Percentiles rank a stretch among this genome's conserved stretches.
Conservation (phyloP, 441 rosid species). For the Mallotus repandus region DNA sequence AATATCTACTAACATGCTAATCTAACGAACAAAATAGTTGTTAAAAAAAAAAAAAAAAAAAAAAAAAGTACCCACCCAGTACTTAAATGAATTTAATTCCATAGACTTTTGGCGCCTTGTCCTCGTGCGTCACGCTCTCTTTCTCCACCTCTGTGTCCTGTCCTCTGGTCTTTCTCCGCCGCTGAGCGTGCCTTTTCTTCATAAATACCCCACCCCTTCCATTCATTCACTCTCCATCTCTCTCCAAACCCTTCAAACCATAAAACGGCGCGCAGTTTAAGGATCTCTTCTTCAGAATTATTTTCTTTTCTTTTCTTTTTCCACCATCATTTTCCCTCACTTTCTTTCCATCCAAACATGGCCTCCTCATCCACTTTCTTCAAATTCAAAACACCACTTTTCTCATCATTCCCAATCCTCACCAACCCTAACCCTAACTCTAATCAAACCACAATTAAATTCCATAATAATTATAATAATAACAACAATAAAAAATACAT, state of each 20-base stretch:
- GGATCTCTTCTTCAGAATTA: slow-evolving; percentile 15
- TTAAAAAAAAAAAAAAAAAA: too few relatives aligned
- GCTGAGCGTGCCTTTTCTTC: too few relatives aligned
- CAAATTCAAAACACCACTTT: not conserved
- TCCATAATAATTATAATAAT: not conserved
- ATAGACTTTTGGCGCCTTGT: too few relatives aligned
- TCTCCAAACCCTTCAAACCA: not conserved
- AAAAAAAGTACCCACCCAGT: too few relatives aligned
- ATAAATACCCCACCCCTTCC: not conserved
- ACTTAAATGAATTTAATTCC: too few relatives aligned
- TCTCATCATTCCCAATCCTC: slow-evolving; percentile 6
- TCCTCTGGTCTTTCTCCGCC: too few relatives aligned
- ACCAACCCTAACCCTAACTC: slow-evolving; percentile 1
- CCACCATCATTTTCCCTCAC: not conserved
- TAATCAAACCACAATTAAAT: not conserved
- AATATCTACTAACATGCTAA: too few relatives aligned
- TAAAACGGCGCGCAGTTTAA: slow-evolving; percentile 20
- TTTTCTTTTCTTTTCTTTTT: not conserved
- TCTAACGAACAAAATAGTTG: too few relatives aligned
- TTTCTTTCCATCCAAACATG: slow-evolving; percentile 44
- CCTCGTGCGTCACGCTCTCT: too few relatives aligned
- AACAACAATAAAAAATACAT: not conserved
- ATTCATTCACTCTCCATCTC: not conserved
- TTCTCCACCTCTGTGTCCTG: too few relatives aligned
- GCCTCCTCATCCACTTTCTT: slow-evolving; percentile 14